Evolutionary conservation across 2,329 filamentous ascomycete genomes (phyloP).

Genomic region (Penicillium capsulatum): DNA sequence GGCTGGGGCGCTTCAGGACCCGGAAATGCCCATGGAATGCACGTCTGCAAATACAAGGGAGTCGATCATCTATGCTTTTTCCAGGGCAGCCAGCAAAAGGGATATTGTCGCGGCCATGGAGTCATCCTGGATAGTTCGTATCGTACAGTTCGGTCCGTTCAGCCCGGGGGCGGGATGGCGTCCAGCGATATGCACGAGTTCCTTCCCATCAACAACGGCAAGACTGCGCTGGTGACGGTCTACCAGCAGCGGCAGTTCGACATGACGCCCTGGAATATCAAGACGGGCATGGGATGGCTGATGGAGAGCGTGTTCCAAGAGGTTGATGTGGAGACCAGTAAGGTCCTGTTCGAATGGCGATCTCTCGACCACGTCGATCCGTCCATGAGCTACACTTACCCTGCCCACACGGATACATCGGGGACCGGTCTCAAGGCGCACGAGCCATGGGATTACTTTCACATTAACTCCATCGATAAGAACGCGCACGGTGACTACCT

Average conservation of each 20-base stretch:
- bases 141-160: constrained; percentile 47
- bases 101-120: constrained; percentile 51
- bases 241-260: constrained; percentile 46
- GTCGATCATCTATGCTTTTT: constrained; percentile 51
- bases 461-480: constrained; percentile 44
- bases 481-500: constrained; percentile 40
- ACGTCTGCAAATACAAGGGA: constrained; percentile 48
- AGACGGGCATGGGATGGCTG: constrained; percentile 48
- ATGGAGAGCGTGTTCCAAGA: constrained; percentile 53
- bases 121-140: constrained; percentile 52
- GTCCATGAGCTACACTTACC: constrained; percentile 45
- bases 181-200: constrained; percentile 54
- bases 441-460: constrained; percentile 46
- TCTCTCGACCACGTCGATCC: constrained; percentile 50
- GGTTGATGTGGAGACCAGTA: constrained; percentile 48
- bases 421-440: constrained; percentile 47
- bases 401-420: constrained; percentile 43
- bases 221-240: constrained; percentile 39
- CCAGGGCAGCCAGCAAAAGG: constrained; percentile 50
- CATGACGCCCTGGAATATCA: constrained; percentile 43
- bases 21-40: constrained; percentile 47
- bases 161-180: constrained; percentile 38
- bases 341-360: constrained; percentile 49
- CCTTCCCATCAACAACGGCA: constrained; percentile 44
- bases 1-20: constrained; percentile 49